phyloP scores from a whole-genome alignment of 1,284 basidiomycete species.

The Tylopilus sp. region DNA sequence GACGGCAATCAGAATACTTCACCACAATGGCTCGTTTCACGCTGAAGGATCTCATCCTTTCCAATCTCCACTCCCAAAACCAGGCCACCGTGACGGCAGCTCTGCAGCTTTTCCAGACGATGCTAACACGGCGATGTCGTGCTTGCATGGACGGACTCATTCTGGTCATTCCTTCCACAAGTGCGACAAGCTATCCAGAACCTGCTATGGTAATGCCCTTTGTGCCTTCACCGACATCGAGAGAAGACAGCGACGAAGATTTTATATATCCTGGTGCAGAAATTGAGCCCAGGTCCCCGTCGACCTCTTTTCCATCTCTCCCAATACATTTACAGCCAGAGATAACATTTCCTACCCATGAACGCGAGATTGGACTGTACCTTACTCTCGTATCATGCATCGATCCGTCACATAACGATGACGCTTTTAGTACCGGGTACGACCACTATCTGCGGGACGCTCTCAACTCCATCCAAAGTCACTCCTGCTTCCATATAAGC shows the following conservation, averaged over 20 bases:
- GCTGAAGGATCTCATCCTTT: conserved; percentile 78
- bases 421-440: conserved; percentile 81
- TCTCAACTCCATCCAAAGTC: conserved; percentile 60
- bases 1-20: conserved; percentile 71
- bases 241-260: conserved; percentile 54
- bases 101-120: conserved; percentile 71
- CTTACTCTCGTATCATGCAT: conserved; percentile 74
- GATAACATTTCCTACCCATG: conserved; percentile 70
- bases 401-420: conserved; percentile 66
- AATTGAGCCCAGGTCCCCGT: conserved; percentile 20
- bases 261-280: conserved; percentile 62
- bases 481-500: conserved; percentile 50
- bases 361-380: conserved; percentile 79
- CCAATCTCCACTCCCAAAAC: conserved; percentile 68
- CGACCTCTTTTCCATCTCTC: conserved; percentile 18
- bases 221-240: conserved; percentile 8
- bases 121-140: conserved; percentile 67
- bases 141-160: conserved; percentile 65
- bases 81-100: conserved; percentile 67
- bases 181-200: conserved; percentile 70
- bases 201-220: conserved; percentile 40
- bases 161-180: conserved; percentile 60
- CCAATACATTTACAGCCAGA: conserved; percentile 55
- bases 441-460: conserved; percentile 82
- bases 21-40: conserved; percentile 84